Base-by-base conservation (phyloP, 2,329 filamentous ascomycete genomes). In the Endothia cerciana region DNA sequence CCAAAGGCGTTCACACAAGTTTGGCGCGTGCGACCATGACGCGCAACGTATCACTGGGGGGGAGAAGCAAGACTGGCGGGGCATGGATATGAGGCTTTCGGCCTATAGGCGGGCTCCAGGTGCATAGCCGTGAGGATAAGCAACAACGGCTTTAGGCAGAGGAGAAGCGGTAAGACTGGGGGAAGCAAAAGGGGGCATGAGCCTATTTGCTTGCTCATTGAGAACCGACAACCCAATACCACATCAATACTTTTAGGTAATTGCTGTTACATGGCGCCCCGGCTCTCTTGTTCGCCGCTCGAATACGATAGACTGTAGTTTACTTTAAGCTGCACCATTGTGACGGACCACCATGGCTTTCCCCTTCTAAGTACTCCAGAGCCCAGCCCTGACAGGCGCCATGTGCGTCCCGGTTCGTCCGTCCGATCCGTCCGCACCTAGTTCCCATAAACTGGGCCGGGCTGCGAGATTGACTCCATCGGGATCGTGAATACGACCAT, bases 31-130 rank as follows among this genome's bases (percentile, higher is more conserved):
- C n/a, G 33, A 58, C 38, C 55, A 58, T 40, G 55, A 5, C 19
- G 19, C 55, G 55, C 38, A 58, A 58, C 55, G 55, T 40, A 58
- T 40, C 36, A 58, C 38, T 58, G n/a, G 36, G 38, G 8, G 4
- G 13, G 11, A 17, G n/a, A n/a, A 11, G n/a, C 41, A 8, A 25
- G n/a, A 38, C 53, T 22, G 53, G 17, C n/a, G 30, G 22, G 19
- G 53, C 53, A 56, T 36, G 53, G 28, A 56, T 30, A 56, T 56
- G 33, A 22, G 19, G 13, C 11, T 6, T 30, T 8, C 47, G 17
- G 47, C 22, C 22, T 51, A 51, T 28, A 28, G 22, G 47, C 25
- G 28, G 47, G 25, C 13, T 13, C 13, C 28, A 5, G 47, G 17
- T 30, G 47, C 47, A 30, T 2, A 28, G 22, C 47, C 47, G 47